Percentiles rank a stretch among this genome's conserved stretches.
These are phyloP conservation scores for Penicillium sp. DNA, from an alignment of 2,329 filamentous ascomycete genomes.

Conservation along the genomic window DNA sequence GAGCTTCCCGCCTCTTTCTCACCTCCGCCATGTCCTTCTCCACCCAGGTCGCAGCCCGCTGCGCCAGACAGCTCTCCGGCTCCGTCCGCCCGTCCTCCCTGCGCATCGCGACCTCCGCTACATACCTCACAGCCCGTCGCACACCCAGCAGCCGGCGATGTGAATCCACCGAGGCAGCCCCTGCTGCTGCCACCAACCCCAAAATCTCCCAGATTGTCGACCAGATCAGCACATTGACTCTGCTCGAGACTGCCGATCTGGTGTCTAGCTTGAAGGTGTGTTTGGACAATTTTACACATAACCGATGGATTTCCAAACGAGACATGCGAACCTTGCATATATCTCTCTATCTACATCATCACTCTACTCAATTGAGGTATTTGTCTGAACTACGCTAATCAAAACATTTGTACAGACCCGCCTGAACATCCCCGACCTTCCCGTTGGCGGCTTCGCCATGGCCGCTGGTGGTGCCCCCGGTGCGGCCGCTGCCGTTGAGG, in stretches of 20 bases:
- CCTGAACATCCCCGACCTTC: conserved; percentile 97
- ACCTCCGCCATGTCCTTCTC: conserved; percentile 40
- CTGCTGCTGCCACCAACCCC: conserved; percentile 64
- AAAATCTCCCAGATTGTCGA: conserved; percentile 96
- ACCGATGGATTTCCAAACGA: background rate
- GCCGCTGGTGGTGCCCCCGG: conserved; percentile 60
- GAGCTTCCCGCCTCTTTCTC: background rate
- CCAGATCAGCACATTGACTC: conserved; percentile 96
- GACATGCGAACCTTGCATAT: background rate
- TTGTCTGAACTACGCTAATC: background rate
- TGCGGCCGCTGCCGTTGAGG: conserved; percentile 65
- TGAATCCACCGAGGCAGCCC: conserved; percentile 73
- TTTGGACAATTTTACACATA: conserved; percentile 13
- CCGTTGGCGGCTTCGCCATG: conserved; percentile 84
- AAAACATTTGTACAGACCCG: conserved; percentile 59
- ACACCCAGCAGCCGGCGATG: conserved; percentile 65
- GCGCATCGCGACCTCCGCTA: conserved; percentile 39
- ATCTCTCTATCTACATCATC: background rate
- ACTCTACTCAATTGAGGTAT: conserved; percentile 3
- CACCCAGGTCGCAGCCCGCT: conserved; percentile 42
- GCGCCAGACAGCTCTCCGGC: conserved; percentile 42
- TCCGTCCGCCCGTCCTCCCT: conserved; percentile 42
- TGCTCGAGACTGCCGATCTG: conserved; percentile 94
- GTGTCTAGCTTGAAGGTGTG: conserved; percentile 90
- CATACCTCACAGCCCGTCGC: conserved; percentile 40